Conservation (phyloP, 352 stramenopile genomes). For the Saprolegnia diclina region DNA sequence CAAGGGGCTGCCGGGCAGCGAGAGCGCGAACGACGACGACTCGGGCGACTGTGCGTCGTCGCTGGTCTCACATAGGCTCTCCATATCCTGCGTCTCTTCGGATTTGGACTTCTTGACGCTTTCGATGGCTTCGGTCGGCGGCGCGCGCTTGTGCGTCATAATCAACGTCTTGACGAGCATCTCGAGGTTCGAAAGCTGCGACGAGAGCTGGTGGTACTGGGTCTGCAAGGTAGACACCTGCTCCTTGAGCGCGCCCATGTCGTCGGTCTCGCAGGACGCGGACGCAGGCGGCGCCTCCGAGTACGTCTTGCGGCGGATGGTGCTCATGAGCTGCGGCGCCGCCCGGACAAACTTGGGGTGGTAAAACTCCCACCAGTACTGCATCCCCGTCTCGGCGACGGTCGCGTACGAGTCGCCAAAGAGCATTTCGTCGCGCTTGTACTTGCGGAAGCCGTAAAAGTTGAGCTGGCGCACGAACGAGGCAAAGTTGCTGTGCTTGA, state of each 20-base stretch:
- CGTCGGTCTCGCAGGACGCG: neutral
- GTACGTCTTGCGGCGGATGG: conserved; percentile 31
- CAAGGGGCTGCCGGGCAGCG: neutral
- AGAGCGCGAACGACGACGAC: neutral
- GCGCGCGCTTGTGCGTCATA: conserved; percentile 4
- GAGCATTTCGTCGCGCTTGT: conserved; percentile 34
- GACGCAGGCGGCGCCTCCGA: conserved; percentile 6
- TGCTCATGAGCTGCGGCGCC: conserved; percentile 25
- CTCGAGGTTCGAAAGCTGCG: conserved; percentile 13
- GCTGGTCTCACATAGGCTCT: conserved; percentile 7
- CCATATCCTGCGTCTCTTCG: neutral
- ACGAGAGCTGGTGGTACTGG: conserved; percentile 11
- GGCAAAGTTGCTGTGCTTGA: conserved; percentile 31
- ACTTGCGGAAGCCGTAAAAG: conserved; percentile 37
- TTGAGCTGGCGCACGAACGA: conserved; percentile 35
- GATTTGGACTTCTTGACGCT: neutral
- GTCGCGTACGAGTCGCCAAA: conserved; percentile 29
- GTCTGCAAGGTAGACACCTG: conserved; percentile 20
- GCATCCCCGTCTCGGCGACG: conserved; percentile 61
- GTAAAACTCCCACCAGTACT: conserved; percentile 90
- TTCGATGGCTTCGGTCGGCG: neutral
- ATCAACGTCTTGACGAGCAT: conserved; percentile 19
- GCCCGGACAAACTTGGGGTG: conserved; percentile 31
- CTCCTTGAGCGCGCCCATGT: conserved; percentile 5
- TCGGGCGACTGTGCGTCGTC: conserved; percentile 2